Conservation (phyloP, 2,329 filamentous ascomycete genomes). For the Chlorencoelia australis region DNA sequence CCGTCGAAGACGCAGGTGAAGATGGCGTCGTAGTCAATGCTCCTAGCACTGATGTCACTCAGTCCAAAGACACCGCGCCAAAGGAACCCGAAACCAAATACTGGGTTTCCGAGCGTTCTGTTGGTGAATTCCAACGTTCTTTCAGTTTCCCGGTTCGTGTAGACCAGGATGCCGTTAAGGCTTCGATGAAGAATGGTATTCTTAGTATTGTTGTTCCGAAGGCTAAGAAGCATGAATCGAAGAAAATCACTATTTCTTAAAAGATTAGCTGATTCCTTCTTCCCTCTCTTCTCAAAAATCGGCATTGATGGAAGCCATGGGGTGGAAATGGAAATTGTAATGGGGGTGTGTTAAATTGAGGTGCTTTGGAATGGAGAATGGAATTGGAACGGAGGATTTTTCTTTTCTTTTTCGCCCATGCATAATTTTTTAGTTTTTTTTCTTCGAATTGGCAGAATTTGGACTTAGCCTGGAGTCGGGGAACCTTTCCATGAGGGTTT, state of each 20-base stretch:
- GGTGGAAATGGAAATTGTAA: no score
- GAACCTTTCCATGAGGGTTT: no score
- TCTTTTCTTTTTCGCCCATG: no score
- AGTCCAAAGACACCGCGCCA: slow-evolving; percentile 6
- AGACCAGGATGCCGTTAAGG: slow-evolving; percentile 50
- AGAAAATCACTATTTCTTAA: slow-evolving; percentile 41
- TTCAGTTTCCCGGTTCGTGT: slow-evolving; percentile 59
- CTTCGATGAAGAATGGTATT: slow-evolving; percentile 55
- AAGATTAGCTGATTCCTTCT: neutral
- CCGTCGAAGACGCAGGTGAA: slow-evolving; percentile 42
- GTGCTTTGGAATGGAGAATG: no score
- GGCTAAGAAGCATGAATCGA: slow-evolving; percentile 46
- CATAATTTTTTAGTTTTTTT: no score
- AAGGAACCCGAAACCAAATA: slow-evolving; percentile 40
- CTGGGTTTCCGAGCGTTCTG: slow-evolving; percentile 59
- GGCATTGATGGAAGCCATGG: neutral
- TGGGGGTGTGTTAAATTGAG: no score
- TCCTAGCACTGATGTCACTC: slow-evolving; percentile 32
- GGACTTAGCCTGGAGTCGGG: no score
- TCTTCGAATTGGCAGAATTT: no score
- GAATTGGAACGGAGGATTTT: no score
- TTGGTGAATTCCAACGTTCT: slow-evolving; percentile 57
- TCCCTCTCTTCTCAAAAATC: no score
- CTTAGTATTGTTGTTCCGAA: slow-evolving; percentile 57
- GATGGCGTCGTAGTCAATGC: slow-evolving; percentile 13